These are phyloP conservation scores for Sugiyamaella sp. DNA, from an alignment of 1,139 yeast species.

Conservation along the genomic window DNA sequence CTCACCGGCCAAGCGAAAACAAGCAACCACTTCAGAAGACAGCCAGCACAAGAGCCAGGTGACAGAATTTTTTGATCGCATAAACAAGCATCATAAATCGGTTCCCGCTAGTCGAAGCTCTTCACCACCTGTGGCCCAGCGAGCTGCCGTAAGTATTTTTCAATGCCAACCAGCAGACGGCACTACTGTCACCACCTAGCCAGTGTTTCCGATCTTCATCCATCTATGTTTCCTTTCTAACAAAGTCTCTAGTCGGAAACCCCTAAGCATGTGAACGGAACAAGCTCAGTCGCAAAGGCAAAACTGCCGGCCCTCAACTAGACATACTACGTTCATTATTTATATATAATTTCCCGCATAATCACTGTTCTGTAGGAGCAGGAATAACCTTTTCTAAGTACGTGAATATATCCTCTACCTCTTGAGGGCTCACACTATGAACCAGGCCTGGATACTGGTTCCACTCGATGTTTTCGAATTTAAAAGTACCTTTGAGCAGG, in stretches of 20 bases:
- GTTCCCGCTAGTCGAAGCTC: constrained; percentile 28
- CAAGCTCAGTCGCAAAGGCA: constrained; percentile 1
- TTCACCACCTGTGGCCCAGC: constrained; percentile 24
- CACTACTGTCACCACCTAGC: too few species aligned
- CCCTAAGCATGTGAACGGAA: constrained; percentile 11
- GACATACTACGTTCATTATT: neutral
- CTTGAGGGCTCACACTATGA: constrained; percentile 70
- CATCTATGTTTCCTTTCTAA: neutral
- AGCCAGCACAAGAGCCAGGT: constrained; percentile 35
- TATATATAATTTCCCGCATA: neutral
- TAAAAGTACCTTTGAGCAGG: constrained; percentile 49
- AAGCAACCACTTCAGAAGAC: constrained; percentile 25
- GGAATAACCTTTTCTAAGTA: constrained; percentile 50
- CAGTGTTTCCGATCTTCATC: too few species aligned
- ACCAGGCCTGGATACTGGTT: constrained; percentile 63
- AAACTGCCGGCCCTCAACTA: constrained; percentile 5
- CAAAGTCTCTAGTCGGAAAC: constrained; percentile 11
- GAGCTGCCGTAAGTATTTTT: constrained; percentile 18
- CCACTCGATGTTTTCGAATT: constrained; percentile 58
- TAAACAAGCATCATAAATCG: constrained; percentile 23
- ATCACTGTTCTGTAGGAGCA: neutral
- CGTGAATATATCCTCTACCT: constrained; percentile 59
- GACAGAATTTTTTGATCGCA: constrained; percentile 34
- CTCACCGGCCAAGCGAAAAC: constrained; percentile 31
- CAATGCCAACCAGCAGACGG: too few species aligned